A percentile compares a stretch with the other conserved stretches of the same genome.
Conservation (phyloP, 768 basidiomycete genomes). For the Artomyces pyxidatus region DNA sequence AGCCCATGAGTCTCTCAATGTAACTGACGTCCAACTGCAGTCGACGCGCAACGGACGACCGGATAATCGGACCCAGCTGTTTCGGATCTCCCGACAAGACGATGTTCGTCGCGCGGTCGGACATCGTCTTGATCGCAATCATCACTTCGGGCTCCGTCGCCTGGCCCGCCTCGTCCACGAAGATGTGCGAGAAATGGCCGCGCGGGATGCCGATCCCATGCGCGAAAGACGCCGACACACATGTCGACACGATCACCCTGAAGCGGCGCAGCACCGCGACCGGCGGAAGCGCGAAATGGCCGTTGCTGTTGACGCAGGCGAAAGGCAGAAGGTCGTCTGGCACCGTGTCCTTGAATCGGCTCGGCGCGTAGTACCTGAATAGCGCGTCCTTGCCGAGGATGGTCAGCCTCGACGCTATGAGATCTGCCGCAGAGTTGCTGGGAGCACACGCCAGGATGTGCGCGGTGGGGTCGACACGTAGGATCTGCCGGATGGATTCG, state of each 20-base stretch:
- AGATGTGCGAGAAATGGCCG: constrained; percentile 62
- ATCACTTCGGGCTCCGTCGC: constrained; percentile 63
- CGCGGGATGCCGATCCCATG: constrained; percentile 47
- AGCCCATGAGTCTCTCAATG: constrained; percentile 43
- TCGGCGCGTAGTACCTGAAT: constrained; percentile 52
- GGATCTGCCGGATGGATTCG: constrained; percentile 53
- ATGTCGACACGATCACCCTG: constrained; percentile 55
- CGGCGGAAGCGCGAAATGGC: constrained; percentile 38
- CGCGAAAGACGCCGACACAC: constrained; percentile 50
- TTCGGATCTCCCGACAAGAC: constrained; percentile 64
- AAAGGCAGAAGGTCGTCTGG: constrained; percentile 31
- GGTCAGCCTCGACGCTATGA: constrained; percentile 39
- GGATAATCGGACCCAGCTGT: constrained; percentile 63
- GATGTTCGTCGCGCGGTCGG: constrained; percentile 43
- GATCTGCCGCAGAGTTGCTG: constrained; percentile 60
- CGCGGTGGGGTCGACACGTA: constrained; percentile 31
- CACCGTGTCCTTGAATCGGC: constrained; percentile 33
- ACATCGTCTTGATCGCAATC: constrained; percentile 53
- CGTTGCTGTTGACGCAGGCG: constrained; percentile 28
- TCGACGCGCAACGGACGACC: constrained; percentile 45
- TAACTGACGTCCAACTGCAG: constrained; percentile 55
- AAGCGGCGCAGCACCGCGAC: constrained; percentile 33
- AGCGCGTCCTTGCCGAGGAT: constrained; percentile 29
- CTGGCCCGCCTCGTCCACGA: constrained; percentile 68
- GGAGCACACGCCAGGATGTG: constrained; percentile 59